Base-by-base conservation (phyloP, 2,329 filamentous ascomycete genomes). In the Nigrospora oryzae region DNA sequence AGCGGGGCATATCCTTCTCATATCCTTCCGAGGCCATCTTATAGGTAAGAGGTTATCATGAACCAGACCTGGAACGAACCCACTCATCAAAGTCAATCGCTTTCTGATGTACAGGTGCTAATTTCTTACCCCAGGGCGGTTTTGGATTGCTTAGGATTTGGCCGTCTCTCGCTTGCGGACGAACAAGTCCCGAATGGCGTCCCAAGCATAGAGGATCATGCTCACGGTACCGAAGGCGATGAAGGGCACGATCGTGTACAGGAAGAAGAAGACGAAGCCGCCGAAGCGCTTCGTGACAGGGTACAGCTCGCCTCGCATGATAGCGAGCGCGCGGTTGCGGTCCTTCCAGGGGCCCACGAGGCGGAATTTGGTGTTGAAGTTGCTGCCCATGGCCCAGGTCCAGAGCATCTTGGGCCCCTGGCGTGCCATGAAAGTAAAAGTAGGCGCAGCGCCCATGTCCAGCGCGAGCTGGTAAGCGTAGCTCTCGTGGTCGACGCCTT, bases 381-480 rank as follows among this genome's bases (percentile, higher is more conserved):
- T 72, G 30, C 69, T 63, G 0, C 70, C 65, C 56, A 74, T 65
- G 2, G 70, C 69, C 71, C 71, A 74, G 0, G 63, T 65, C 44
- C 63, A 65, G 6, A 65, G 58, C 10, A 69, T 44, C 46, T 64
- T 67, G 36, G 51, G 53, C 4, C 65, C 61, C 40, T 61, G 56
- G 11, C 50, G 52, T 44, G 62, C 42, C 5, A 73, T 55, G 30
- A 67, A 56, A 0, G 49, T 46, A 13, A 67, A 56, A 1, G 54
- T 62, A 0, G 70, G 69, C 0, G 68, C 70, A 3, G 68, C 82
- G 2, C 66, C 67, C 51, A 73, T 69, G 50, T 73, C 71, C 0
- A 70, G 56, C 0, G 70, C 70, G 4, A 74, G 62, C 55, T 74
- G 71, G 54, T 73, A 74, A 0, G 67, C 66, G 48, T 74, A 74